Base-by-base conservation (phyloP, 495 filamentous ascomycete genomes). In the Chaetomidium leptoderma region DNA sequence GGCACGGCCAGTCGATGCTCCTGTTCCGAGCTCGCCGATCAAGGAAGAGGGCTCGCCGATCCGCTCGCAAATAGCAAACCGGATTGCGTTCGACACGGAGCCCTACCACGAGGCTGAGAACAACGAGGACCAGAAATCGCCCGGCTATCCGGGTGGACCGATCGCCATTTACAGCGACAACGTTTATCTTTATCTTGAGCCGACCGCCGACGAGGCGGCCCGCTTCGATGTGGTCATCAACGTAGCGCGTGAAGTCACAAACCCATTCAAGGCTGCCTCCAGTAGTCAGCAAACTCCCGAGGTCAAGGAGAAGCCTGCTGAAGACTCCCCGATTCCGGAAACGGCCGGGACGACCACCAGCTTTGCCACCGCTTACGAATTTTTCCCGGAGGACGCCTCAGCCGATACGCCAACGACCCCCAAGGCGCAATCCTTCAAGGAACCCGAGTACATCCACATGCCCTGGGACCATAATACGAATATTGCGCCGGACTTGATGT, bases 401-500 rank as follows among this genome's bases (percentile, higher is more conserved):
- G 65, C 54, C 57, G 73, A 73, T 62, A 78, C 67, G 51, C 80
- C 81, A 6, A 81, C 79, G 10, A 86, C 84, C 2, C 86, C 88
- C 3, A 85, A 80, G 54, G 73, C 72, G 5, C 66, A 74, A 64
- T n/a, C 70, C 24, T 75, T 70, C 26, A 72, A 76, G 16, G 73
- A 83, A 24, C 93, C 93, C 2, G 93, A 98, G 69, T 98, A 98
- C 67, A 85, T 97, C 49, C 93, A 98, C 67, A 87, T 98, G 45
- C 86, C 83, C 3, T 98, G 93, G 93, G 95, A 98, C 61, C 93
- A 98, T 72, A 97, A 97, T 65, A 96, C 92, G 0, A 90, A 96
- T 59, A 96, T 98, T 58, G 83, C 92, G 16, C 84, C 87, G 23
- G 93, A 97, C 66, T 73, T 98, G 29, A 84, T 87, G 67, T 76